phyloP scores from a whole-genome alignment of 2,329 filamentous ascomycete genomes.

The Penicillium sp. region DNA sequence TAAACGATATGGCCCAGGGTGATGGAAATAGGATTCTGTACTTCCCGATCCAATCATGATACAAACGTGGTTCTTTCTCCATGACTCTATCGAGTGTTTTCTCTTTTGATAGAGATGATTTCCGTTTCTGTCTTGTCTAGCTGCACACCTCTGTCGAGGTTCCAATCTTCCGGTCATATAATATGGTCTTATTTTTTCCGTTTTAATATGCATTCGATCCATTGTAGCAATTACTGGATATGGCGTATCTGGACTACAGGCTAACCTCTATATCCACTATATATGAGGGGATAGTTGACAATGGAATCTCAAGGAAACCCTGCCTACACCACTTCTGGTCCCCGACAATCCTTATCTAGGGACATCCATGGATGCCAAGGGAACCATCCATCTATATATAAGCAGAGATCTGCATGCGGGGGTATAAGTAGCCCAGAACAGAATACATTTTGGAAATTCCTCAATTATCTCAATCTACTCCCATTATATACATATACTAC shows the following conservation, averaged over 20 bases:
- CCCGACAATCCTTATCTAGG: not conserved
- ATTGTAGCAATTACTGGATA: not conserved
- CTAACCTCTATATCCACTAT: not conserved
- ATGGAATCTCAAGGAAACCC: not conserved
- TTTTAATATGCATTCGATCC: not conserved
- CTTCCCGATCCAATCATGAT: slow-evolving; percentile 23
- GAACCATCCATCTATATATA: not conserved
- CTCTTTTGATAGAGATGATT: slow-evolving; percentile 1
- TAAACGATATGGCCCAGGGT: slow-evolving; percentile 20
- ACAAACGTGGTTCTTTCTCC: slow-evolving; percentile 22
- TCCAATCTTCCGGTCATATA: not conserved
- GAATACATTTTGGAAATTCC: not conserved
- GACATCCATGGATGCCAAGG: not conserved
- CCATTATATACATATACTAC: not conserved
- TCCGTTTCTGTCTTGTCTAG: slow-evolving; percentile 1
- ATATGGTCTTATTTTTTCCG: slow-evolving; percentile 3
- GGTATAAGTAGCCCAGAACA: not conserved
- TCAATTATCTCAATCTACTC: not conserved
- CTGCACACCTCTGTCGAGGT: not conserved
- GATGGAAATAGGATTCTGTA: slow-evolving; percentile 21
- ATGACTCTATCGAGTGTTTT: slow-evolving; percentile 7
- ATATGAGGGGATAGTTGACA: not conserved
- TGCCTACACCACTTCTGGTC: slow-evolving; percentile 1
- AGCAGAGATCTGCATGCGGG: not conserved
- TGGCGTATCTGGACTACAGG: not conserved